Percentiles rank a stretch among this genome's conserved stretches.
Evolutionary conservation across 495 filamentous ascomycete genomes (phyloP).

Genomic region (Xylaria nigripes): DNA sequence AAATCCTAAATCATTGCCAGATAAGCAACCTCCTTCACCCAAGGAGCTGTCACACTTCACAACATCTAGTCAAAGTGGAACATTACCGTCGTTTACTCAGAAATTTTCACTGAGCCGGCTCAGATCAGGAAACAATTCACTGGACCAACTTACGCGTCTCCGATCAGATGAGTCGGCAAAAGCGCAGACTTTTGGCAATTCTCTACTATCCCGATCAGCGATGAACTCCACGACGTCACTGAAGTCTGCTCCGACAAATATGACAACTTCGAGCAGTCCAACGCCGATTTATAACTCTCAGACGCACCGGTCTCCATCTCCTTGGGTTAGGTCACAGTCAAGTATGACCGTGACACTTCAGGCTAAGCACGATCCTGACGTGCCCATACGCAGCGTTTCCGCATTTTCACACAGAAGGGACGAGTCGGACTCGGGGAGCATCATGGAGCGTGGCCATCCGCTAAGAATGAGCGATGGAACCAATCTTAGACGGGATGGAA

Average conservation of each 20-base stretch:
- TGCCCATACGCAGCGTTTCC: constrained; percentile 18
- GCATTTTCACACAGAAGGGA: constrained; percentile 36
- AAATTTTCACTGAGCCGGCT: constrained; percentile 34
- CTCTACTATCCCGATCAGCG: constrained; percentile 36
- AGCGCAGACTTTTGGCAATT: constrained; percentile 36
- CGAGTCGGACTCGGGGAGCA: constrained; percentile 50
- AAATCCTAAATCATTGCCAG: constrained; percentile 16
- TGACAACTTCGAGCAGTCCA: constrained; percentile 32
- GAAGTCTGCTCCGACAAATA: constrained; percentile 28
- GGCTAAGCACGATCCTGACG: constrained; percentile 27
- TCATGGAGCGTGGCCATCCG: constrained; percentile 53
- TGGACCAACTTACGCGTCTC: constrained; percentile 26
- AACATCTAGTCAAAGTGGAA: constrained; percentile 37
- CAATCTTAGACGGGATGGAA: constrained; percentile 27
- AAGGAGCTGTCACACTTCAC: constrained; percentile 44
- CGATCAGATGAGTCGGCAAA: constrained; percentile 39
- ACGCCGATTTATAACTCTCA: constrained; percentile 40
- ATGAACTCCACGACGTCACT: constrained; percentile 34
- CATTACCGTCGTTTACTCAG: constrained; percentile 28
- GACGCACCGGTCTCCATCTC: constrained; percentile 37
- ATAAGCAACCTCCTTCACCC: constrained; percentile 39
- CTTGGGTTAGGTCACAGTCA: constrained; percentile 33
- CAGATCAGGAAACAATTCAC: constrained; percentile 31
- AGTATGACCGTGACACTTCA: constrained; percentile 18
- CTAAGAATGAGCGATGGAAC: constrained; percentile 39